These are phyloP conservation scores for Cutaneotrichosporon arboriforme DNA, from an alignment of 1,284 basidiomycete species.

Conservation along the genomic window DNA sequence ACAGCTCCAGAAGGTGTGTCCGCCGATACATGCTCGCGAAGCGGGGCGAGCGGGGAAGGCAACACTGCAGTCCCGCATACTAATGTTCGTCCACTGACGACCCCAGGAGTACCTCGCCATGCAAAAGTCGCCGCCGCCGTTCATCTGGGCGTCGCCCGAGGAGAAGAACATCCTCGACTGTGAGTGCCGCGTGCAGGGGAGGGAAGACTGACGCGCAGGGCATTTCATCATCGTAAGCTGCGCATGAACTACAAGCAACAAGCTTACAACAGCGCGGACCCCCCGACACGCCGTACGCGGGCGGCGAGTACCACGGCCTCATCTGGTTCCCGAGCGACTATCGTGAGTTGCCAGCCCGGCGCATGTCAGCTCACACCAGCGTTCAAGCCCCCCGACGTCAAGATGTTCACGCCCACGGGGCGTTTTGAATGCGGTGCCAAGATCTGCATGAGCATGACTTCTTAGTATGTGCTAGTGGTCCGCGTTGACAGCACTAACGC, in stretches of 20 bases:
- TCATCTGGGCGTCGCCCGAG: slow-evolving; percentile 86
- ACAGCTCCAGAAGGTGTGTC: slow-evolving; percentile 43
- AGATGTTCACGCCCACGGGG: slow-evolving; percentile 93
- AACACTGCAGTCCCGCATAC: no score
- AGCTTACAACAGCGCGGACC: slow-evolving; percentile 65
- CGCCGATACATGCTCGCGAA: no score
- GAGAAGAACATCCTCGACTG: slow-evolving; percentile 84
- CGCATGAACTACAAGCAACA: background rate
- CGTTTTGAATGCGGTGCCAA: slow-evolving; percentile 88
- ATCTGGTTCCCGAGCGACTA: slow-evolving; percentile 82
- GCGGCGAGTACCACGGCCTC: slow-evolving; percentile 80
- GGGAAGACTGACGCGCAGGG: slow-evolving; percentile 55
- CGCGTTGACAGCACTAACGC: background rate
- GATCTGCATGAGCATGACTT: slow-evolving; percentile 95
- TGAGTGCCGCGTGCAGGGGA: slow-evolving; percentile 66
- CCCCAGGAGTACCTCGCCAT: slow-evolving; percentile 82
- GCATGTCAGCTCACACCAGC: slow-evolving; percentile 46
- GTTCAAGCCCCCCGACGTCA: slow-evolving; percentile 93
- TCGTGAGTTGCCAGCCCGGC: slow-evolving; percentile 49
- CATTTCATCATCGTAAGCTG: slow-evolving; percentile 76
- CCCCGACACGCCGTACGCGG: slow-evolving; percentile 83
- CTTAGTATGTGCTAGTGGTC: slow-evolving; percentile 59
- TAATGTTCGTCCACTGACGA: no score
- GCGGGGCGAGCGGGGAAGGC: no score
- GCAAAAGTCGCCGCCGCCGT: slow-evolving; percentile 89